Percentiles rank a stretch among this genome's conserved stretches.
Conservation (phyloP, 345 rosid genomes). For the Litchi chinensis region DNA sequence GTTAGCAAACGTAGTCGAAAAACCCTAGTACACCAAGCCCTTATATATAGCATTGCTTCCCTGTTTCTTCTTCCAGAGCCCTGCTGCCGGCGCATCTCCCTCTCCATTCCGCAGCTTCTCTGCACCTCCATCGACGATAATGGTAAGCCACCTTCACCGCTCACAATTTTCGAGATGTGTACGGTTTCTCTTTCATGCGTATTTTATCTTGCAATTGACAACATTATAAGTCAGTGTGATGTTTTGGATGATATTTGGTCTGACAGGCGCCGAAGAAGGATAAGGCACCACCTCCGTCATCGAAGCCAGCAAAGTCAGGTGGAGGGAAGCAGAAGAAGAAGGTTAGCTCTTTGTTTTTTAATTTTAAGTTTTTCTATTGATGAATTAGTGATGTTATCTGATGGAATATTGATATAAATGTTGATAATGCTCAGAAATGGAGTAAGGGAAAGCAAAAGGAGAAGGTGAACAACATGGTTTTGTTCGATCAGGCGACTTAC, state of each 20-base stretch:
- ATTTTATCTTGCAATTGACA: background rate
- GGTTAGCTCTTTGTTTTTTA: conserved; percentile 21
- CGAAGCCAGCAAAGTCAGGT: conserved; percentile 48
- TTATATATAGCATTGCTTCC: background rate
- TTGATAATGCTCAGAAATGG: conserved; percentile 39
- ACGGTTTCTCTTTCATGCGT: background rate
- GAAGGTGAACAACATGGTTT: conserved; percentile 62
- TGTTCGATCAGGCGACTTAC: conserved; percentile 55
- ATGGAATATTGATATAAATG: background rate
- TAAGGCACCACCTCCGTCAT: conserved; percentile 48
- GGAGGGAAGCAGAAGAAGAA: conserved; percentile 55
- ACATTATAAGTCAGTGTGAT: background rate
- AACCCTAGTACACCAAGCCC: conserved; percentile 10
- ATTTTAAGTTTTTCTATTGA: background rate
- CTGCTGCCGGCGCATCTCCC: conserved; percentile 14
- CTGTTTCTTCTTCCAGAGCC: too few species aligned
- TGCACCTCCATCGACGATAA: background rate
- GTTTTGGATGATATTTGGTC: background rate
- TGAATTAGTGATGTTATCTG: background rate
- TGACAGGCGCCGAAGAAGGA: conserved; percentile 50
- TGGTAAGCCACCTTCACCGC: background rate
- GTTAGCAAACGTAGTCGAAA: background rate
- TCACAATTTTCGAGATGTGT: background rate
- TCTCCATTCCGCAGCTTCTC: background rate
- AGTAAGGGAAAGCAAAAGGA: conserved; percentile 62